These are phyloP conservation scores for Puccinia hordei DNA, from an alignment of 1,284 basidiomycete species.

Conservation along the genomic window DNA sequence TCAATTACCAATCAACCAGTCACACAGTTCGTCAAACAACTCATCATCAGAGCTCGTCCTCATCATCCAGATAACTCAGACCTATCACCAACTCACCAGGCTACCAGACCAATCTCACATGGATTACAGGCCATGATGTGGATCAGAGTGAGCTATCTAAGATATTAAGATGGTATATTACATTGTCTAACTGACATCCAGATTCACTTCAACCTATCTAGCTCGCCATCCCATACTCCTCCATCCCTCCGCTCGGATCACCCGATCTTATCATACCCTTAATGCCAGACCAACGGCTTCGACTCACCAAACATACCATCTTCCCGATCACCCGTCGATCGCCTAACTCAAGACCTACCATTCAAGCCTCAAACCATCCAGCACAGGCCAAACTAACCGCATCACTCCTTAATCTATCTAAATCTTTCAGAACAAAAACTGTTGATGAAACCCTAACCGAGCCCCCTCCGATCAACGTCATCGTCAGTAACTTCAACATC, in stretches of 20 bases:
- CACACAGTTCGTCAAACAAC: conserved; percentile 29
- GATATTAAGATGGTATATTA: too few species aligned
- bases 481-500: conserved; percentile 47
- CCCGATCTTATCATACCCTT: conserved; percentile 32
- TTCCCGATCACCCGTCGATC: conserved; percentile 47
- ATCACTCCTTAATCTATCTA: conserved; percentile 43
- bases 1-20: not conserved
- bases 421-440: conserved; percentile 15
- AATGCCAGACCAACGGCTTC: conserved; percentile 29
- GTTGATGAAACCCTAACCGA: not conserved
- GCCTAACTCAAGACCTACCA: conserved; percentile 22
- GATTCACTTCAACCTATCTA: not conserved
- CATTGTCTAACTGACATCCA: not conserved
- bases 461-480: conserved; percentile 20
- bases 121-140: conserved; percentile 35
- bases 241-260: conserved; percentile 1
- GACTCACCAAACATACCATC: conserved; percentile 19
- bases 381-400: conserved; percentile 8
- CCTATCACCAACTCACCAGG: too few species aligned
- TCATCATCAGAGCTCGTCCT: conserved; percentile 34
- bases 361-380: conserved; percentile 22
- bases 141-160: conserved; percentile 12
- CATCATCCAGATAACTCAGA: not conserved
- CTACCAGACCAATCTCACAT: not conserved
- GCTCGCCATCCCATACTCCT: conserved; percentile 32